Conservation (phyloP, 371 early-diverging fungal species). For the Mortierella sp. region DNA sequence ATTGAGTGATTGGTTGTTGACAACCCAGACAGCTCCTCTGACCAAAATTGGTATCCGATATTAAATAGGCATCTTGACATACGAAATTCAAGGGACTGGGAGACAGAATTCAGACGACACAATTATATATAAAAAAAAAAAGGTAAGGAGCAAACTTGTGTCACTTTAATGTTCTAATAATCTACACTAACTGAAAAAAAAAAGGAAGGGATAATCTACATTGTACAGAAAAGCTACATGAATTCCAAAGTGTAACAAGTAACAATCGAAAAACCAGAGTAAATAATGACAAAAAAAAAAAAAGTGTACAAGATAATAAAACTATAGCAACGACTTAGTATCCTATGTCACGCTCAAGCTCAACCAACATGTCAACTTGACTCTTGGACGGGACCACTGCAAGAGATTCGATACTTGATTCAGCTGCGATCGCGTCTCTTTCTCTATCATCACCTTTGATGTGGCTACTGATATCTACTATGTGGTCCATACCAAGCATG, state of each 20-base stretch:
- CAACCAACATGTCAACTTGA: constrained; percentile 1
- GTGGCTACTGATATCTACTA: neutral
- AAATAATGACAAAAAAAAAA: neutral
- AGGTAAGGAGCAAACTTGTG: too few relatives aligned
- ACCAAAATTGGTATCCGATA: too few relatives aligned
- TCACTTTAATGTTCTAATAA: neutral
- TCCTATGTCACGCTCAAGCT: neutral
- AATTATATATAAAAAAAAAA: too few relatives aligned
- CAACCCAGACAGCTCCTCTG: too few relatives aligned
- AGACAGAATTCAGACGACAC: too few relatives aligned
- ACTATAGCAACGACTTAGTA: neutral
- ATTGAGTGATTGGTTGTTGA: too few relatives aligned
- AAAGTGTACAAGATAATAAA: neutral
- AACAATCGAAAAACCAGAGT: neutral
- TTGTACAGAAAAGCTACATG: neutral
- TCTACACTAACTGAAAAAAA: neutral
- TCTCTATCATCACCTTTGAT: too few relatives aligned
- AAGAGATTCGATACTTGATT: neutral
- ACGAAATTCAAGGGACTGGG: too few relatives aligned
- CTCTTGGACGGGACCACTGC: neutral
- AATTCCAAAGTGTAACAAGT: neutral
- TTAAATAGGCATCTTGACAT: too few relatives aligned
- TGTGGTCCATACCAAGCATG: constrained; percentile 17
- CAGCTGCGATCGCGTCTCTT: neutral
- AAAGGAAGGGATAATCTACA: too few relatives aligned